A percentile compares a stretch with the other conserved stretches of the same genome.
These are phyloP conservation scores for Hypoxylon sp. DNA, from an alignment of 2,329 filamentous ascomycete species.

Conservation along the genomic window DNA sequence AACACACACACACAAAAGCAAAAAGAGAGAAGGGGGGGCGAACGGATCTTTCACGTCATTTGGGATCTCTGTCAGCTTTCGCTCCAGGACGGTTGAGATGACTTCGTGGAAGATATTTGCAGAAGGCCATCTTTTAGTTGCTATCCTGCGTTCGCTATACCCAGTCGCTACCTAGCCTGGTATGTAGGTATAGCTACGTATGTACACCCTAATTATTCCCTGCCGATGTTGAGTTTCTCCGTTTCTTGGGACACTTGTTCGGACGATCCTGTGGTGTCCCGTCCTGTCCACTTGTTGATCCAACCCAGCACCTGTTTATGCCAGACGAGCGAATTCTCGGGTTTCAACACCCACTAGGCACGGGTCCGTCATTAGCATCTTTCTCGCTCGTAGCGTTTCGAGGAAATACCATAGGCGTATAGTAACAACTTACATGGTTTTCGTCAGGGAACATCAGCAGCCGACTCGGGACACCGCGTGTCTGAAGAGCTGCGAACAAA, in stretches of 20 bases:
- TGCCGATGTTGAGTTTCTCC: no score
- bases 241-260: no score
- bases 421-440: slow-evolving; percentile 57
- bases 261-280: slow-evolving; percentile 45
- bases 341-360: slow-evolving; percentile 86
- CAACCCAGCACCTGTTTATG: slow-evolving; percentile 84
- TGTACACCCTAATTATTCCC: no score
- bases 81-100: not conserved
- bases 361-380: slow-evolving; percentile 70
- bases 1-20: not conserved
- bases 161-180: no score
- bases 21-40: not conserved
- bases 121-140: not conserved
- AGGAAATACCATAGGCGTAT: not conserved
- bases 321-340: slow-evolving; percentile 91
- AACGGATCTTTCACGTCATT: not conserved
- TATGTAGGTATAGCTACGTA: no score
- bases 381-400: not conserved
- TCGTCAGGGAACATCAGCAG: slow-evolving; percentile 84
- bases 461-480: slow-evolving; percentile 75
- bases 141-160: not conserved
- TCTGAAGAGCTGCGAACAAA: slow-evolving; percentile 67
- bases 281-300: slow-evolving; percentile 69
- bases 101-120: not conserved
- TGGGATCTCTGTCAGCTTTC: not conserved